Evolutionary conservation across 148 eudicot genomes (phyloP), one percentile per base, ranked within the genome.

Genomic region (Talinum fruticosum): DNA sequence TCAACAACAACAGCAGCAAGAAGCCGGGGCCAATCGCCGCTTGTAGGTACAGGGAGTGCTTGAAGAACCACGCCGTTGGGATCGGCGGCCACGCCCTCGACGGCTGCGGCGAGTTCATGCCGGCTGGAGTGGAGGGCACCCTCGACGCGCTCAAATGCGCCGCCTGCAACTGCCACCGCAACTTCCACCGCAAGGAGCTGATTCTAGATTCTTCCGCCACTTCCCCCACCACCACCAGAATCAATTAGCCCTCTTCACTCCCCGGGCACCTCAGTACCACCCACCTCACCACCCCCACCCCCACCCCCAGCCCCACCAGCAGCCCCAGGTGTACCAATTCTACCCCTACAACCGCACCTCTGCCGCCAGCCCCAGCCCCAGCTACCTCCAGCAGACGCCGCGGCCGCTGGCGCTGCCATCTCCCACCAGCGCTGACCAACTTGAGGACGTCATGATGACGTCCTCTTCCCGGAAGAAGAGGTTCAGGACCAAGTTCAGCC

Each of bases 131-230:
- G 0, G 94, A 88, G 1, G 98, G 97, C 3, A 74, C 91, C 15
- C 72, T 94, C 0, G 98, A 92, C 61, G 90, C 89, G 0, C 84
- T 94, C 21, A 88, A 87, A 37, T 94, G 98, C 89, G 98, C 98
- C 47, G 97, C 98, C 7, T 94, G 98, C 64, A 85, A 82, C 85
- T 94, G 98, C 83, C 98, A 94, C 92, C 93, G 98, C 13, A 94
- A 94, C 86, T 95, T 95, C 86, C 99, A 95, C 93, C 97, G 97
- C 57, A 95, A 87, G 64, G 96, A 92, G 62, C 10, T 74, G 30
- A 77, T 73, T 72, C 28, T 34, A 79, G 44, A 61, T 10, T 8
- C 79, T 71, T 54, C 76, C 6, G 21, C 5, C 26, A 59, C 51
- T 5, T 38, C 13, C 19, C 73, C 14, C 72, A 64, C 64, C 66